Conservation (phyloP, 495 filamentous ascomycete species). For the Penicillium waksmanii region DNA sequence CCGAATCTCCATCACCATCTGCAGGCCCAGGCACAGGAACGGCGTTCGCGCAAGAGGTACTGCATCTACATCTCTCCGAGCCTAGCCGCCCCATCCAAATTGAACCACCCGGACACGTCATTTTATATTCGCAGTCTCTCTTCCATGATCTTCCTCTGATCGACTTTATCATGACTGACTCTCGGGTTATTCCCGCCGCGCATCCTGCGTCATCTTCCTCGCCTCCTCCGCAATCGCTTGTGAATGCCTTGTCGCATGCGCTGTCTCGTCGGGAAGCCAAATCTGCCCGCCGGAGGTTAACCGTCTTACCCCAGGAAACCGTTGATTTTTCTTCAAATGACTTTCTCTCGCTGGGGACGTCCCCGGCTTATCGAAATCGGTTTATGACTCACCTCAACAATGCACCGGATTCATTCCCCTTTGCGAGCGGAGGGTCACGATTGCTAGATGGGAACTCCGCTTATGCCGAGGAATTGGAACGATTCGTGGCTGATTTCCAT, state of each 20-base stretch:
- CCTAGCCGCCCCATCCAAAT: background rate
- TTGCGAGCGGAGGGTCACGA: conserved; percentile 49
- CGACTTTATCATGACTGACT: background rate
- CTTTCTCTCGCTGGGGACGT: conserved; percentile 48
- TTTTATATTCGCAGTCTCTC: background rate
- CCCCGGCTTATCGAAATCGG: conserved; percentile 32
- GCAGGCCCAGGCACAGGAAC: conserved; percentile 1
- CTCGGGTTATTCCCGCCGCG: no score
- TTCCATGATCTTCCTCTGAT: background rate
- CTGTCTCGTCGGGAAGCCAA: conserved; percentile 46
- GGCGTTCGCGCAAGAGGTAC: background rate
- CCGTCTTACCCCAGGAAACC: conserved; percentile 35
- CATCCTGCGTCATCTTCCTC: background rate
- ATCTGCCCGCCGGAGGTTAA: conserved; percentile 51
- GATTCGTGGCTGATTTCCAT: conserved; percentile 67
- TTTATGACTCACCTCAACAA: conserved; percentile 37
- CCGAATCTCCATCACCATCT: conserved; percentile 1
- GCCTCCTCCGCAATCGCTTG: conserved; percentile 27
- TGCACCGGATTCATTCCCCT: conserved; percentile 36
- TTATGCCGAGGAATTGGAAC: conserved; percentile 66
- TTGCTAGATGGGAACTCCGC: conserved; percentile 66
- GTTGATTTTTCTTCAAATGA: conserved; percentile 54
- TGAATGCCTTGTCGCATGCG: conserved; percentile 38
- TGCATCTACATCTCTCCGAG: background rate
- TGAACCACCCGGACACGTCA: no score